These are phyloP conservation scores for Thecaphora thlaspeos DNA, from an alignment of 1,284 basidiomycete genomes.

Conservation along the genomic window DNA sequence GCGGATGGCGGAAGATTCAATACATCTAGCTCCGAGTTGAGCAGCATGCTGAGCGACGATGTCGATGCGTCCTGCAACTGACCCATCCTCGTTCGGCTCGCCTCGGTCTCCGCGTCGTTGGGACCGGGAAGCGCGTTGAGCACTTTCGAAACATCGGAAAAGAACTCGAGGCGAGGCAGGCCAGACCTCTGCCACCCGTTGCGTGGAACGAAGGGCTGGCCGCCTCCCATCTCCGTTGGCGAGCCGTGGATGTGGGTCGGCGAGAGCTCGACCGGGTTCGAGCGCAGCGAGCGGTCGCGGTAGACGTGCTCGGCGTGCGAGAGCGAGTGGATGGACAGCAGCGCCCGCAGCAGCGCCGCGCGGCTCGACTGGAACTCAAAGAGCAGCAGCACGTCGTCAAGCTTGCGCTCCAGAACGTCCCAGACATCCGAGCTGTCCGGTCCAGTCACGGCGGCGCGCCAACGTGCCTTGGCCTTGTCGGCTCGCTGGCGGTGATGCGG, in stretches of 20 bases:
- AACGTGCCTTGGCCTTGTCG: conserved; percentile 16
- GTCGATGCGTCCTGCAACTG: no score
- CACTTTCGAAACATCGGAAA: conserved; percentile 24
- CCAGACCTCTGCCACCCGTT: conserved; percentile 25
- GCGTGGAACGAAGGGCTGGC: no score
- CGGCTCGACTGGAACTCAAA: conserved; percentile 47
- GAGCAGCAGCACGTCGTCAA: conserved; percentile 38
- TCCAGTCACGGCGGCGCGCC: conserved; percentile 14
- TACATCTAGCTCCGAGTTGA: no score
- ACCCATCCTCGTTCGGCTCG: no score
- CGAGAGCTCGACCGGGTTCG: conserved; percentile 26
- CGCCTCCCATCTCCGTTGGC: conserved; percentile 20
- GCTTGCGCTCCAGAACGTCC: conserved; percentile 46
- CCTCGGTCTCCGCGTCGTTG: no score
- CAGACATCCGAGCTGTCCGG: conserved; percentile 45
- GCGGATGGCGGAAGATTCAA: no score
- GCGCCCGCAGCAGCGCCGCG: conserved; percentile 28
- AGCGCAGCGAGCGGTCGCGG: conserved; percentile 19
- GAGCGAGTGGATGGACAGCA: conserved; percentile 36
- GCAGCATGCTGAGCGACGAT: no score
- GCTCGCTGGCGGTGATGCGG: conserved; percentile 26
- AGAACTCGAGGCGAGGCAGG: conserved; percentile 35
- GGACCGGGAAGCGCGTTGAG: conserved; percentile 19
- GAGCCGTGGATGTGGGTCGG: conserved; percentile 27
- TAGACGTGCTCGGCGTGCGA: conserved; percentile 38